These are phyloP conservation scores for Exserohilum rostratum DNA, from an alignment of 2,329 filamentous ascomycete genomes.

Conservation along the genomic window DNA sequence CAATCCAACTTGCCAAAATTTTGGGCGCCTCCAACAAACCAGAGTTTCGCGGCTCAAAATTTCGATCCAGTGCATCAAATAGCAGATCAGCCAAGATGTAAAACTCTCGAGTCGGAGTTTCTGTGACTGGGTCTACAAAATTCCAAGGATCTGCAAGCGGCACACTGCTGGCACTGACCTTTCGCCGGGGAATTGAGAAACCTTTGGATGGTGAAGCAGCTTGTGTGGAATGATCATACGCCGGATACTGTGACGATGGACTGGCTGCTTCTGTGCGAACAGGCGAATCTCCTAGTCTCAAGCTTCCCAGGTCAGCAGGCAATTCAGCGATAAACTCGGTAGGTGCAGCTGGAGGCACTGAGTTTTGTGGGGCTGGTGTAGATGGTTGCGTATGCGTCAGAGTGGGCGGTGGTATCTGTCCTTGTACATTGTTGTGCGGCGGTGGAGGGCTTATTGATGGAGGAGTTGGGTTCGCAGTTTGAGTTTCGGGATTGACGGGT, in stretches of 20 bases:
- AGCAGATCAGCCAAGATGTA: constrained; percentile 46
- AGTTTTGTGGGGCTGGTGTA: background rate
- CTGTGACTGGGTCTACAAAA: constrained; percentile 40
- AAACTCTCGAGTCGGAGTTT: constrained; percentile 45
- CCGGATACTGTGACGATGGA: constrained; percentile 1
- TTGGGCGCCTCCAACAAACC: constrained; percentile 45
- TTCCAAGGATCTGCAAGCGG: constrained; percentile 45
- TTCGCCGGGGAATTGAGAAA: constrained; percentile 26
- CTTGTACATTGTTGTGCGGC: background rate
- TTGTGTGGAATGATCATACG: background rate
- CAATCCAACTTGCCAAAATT: constrained; percentile 40
- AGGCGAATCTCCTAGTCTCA: constrained; percentile 27
- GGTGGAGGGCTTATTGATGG: background rate
- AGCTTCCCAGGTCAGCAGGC: constrained; percentile 38
- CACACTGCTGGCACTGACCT: constrained; percentile 36
- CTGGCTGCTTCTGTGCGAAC: background rate
- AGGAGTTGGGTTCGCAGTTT: background rate
- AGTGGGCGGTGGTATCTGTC: background rate
- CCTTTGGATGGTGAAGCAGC: background rate
- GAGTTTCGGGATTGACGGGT: background rate
- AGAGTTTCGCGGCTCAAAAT: constrained; percentile 42
- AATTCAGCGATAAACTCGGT: constrained; percentile 44
- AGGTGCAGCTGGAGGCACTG: constrained; percentile 8
- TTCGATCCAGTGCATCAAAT: constrained; percentile 43
- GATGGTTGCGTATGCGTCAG: background rate